Evolutionary conservation across 768 basidiomycete genomes (phyloP).

Genomic region (Symmetrospora coprosmae): DNA sequence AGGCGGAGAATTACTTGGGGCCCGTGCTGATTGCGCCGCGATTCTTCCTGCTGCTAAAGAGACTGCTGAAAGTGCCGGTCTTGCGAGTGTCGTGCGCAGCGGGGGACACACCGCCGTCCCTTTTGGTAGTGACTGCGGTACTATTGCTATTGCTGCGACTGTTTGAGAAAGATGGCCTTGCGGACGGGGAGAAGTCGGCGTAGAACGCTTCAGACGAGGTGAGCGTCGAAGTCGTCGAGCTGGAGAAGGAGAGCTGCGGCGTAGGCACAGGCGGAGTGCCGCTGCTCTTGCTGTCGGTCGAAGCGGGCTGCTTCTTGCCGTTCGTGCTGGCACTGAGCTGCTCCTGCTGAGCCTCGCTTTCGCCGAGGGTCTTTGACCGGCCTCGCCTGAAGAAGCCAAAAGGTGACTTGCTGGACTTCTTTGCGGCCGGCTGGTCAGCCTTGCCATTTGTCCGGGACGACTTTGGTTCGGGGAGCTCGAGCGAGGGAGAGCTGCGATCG

Average conservation of each 20-base stretch:
- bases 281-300: not conserved
- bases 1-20: too few species aligned
- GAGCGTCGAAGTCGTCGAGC: not conserved
- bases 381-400: constrained; percentile 16
- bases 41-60: too few species aligned
- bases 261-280: constrained; percentile 3
- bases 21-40: too few species aligned
- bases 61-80: too few species aligned
- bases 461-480: not conserved
- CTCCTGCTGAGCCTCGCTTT: not conserved
- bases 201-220: constrained; percentile 15
- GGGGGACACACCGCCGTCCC: too few species aligned
- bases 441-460: not conserved
- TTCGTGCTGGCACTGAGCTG: not conserved
- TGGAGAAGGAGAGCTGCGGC: constrained; percentile 18
- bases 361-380: constrained; percentile 10
- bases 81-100: too few species aligned
- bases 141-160: too few species aligned
- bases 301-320: not conserved
- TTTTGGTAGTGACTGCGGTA: too few species aligned
- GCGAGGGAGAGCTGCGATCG: not conserved
- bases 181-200: constrained; percentile 8
- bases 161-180: not conserved
- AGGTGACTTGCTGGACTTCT: constrained; percentile 10
- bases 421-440: not conserved